Evolutionary conservation across 441 rosid species (phyloP).

Genomic region (Adansonia grandidieri): DNA sequence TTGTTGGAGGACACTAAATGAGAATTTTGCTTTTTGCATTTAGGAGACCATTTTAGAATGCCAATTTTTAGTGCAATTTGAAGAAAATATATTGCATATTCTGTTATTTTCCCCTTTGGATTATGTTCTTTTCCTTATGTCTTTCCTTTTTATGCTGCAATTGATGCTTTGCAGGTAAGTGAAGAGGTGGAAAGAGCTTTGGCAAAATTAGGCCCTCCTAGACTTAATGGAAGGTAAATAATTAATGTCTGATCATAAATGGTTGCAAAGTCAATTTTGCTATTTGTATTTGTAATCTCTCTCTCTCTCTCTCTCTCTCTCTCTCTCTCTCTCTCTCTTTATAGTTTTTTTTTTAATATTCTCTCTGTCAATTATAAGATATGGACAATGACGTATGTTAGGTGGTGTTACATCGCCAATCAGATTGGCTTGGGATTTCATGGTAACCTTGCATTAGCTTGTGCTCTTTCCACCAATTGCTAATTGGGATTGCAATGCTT

Average conservation of each 20-base stretch:
- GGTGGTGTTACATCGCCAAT: background rate
- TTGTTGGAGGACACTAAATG: background rate
- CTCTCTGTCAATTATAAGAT: background rate
- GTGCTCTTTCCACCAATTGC: background rate
- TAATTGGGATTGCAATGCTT: slow-evolving; percentile 6
- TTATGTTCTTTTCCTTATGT: background rate
- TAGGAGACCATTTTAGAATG: background rate
- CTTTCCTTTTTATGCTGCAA: slow-evolving; percentile 17
- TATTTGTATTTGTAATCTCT: background rate
- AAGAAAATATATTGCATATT: background rate
- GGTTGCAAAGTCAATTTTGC: background rate
- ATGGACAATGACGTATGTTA: slow-evolving; percentile 1
- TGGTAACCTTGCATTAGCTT: background rate
- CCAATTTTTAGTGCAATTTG: background rate
- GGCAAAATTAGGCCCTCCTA: slow-evolving; percentile 91
- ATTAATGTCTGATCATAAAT: slow-evolving; percentile 19
- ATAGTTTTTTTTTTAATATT: background rate
- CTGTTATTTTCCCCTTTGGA: slow-evolving; percentile 4
- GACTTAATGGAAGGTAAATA: slow-evolving; percentile 75
- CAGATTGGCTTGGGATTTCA: background rate
- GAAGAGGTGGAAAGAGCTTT: slow-evolving; percentile 99
- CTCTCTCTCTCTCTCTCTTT: background rate
- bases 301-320: background rate
- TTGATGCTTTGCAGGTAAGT: slow-evolving; percentile 71
- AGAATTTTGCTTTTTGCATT: background rate